Evolutionary conservation across 2,329 filamentous ascomycete genomes (phyloP).

Genomic region (Elsinoe arachidis): DNA sequence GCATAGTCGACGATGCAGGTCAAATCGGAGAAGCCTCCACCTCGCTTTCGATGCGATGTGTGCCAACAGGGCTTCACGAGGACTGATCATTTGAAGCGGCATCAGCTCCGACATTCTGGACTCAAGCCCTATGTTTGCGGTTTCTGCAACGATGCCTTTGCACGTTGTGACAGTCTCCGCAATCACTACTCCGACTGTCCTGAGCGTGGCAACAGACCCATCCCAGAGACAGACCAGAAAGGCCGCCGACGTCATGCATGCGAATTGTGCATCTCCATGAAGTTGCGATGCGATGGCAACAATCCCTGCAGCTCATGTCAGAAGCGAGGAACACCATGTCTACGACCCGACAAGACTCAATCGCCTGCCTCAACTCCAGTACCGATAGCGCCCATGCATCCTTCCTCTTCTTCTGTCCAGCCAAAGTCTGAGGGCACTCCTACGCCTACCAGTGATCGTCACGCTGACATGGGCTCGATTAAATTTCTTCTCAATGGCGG

Average conservation of each 20-base stretch:
- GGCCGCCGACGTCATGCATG: constrained; percentile 11
- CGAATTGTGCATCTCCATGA: constrained; percentile 12
- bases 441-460: constrained; percentile 6
- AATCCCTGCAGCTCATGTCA: constrained; percentile 11
- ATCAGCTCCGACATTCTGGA: constrained; percentile 11
- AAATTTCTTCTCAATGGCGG: constrained; percentile 12
- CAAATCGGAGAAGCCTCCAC: constrained; percentile 6
- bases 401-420: background rate
- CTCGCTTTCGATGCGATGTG: constrained; percentile 13
- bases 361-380: constrained; percentile 3
- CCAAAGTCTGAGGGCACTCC: constrained; percentile 4
- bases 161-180: constrained; percentile 11
- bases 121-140: constrained; percentile 13
- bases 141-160: constrained; percentile 12
- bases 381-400: background rate
- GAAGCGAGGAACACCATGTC: constrained; percentile 3
- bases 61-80: constrained; percentile 13
- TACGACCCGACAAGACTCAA: constrained; percentile 5
- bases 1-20: background rate
- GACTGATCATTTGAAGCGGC: constrained; percentile 12
- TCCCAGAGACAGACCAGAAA: constrained; percentile 13
- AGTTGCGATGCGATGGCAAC: constrained; percentile 11
- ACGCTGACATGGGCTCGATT: constrained; percentile 11
- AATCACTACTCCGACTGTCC: constrained; percentile 12
- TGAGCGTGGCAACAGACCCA: constrained; percentile 6